Base-by-base conservation (phyloP, 768 basidiomycete genomes). In the Gloeostereum incarnatum region DNA sequence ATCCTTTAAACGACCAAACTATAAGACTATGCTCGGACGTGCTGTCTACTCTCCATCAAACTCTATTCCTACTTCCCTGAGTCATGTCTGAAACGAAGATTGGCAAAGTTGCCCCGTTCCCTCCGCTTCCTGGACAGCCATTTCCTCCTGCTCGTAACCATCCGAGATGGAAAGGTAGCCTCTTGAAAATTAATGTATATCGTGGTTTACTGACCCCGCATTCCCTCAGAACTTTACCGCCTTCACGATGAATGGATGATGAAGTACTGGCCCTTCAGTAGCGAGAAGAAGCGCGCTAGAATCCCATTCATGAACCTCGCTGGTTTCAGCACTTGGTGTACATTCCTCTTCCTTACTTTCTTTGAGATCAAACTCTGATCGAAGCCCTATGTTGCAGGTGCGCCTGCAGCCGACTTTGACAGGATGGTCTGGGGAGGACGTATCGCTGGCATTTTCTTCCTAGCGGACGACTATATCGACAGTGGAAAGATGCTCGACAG, bases 391-490 rank as follows among this genome's bases (percentile, higher is more conserved):
- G 14, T 18, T 33, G 8, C 30, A 44, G 43, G 43, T 21, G 43
- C 43, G 4, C 43, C 43, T 3, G 43, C 43, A 2, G 43, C 43
- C 3, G 40, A 44, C 33, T 44, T 44, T 21, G 43, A 44, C 35
- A 4, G 43, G 3, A 44, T 44, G 43, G 43, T 44, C 17, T 44
- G 43, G 43, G 43, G 43, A 34, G 43, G 16, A 2, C 40, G 40
- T 14, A 33, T 44, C 9, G 43, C 40, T 1, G 39, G 43, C 6
- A 36, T 45, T 18, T 45, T 42, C 29, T 42, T 42, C 22, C 31
- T 42, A 2, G 41, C 42, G 16, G 41, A 42, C 23, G 41, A 42
- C 21, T 42, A 42, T 17, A 26, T 45, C 6, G 44, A 45, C 36
- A 37, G 27, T 25, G 44, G 44, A 8, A 20, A 26, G 16, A 45